Base-by-base conservation (phyloP, 2,329 filamentous ascomycete species). In the Kalmusia sp. region DNA sequence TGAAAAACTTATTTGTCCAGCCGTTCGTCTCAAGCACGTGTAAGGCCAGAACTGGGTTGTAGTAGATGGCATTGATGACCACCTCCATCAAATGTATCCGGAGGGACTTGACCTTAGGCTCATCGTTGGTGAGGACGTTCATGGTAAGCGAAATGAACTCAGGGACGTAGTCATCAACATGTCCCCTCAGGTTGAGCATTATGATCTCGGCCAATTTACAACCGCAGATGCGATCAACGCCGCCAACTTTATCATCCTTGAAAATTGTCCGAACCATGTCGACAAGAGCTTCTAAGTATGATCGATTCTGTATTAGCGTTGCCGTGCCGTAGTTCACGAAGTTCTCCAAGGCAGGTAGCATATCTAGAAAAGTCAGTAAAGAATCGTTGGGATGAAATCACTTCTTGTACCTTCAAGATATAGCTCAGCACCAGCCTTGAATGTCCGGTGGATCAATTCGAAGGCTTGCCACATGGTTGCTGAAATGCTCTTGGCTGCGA, bases 1-100 rank as follows among this genome's bases (percentile, higher is more conserved):
- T 96, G 81, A 99, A 99, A 80, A 99, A 99, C 72, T 96, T 96
- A 78, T 98, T 98, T 6, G 95, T 98, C 93, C 93, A 97, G 55
- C 87, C 89, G 68, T 96, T 93, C 48, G 83, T 79, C 78, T 99
- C 95, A n/a, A 99, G 84, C 31, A 96, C 87, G 57, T 92, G 88
- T 19, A 99, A 84, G 21, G 92, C 85, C 54, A 97, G 82, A 38
- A 89, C 78, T 1, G 95, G 93, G 79, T 96, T 97, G 82, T 99
- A 99, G 82, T 98, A 96, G 67, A 98, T 92, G 50, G 91, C 87
- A 76, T 98, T 98, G 81, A 99, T 96, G 53, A 99, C 87, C 87
- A 99, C 96, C 79, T 99, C 95, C 90, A 99, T 96, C 38, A 99
- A 79, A 74, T 99, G 93, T 49, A 98, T 93, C 67, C 91, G 89